Conservation (phyloP, 2,329 filamentous ascomycete genomes). For the Byssochlamys sp. region DNA sequence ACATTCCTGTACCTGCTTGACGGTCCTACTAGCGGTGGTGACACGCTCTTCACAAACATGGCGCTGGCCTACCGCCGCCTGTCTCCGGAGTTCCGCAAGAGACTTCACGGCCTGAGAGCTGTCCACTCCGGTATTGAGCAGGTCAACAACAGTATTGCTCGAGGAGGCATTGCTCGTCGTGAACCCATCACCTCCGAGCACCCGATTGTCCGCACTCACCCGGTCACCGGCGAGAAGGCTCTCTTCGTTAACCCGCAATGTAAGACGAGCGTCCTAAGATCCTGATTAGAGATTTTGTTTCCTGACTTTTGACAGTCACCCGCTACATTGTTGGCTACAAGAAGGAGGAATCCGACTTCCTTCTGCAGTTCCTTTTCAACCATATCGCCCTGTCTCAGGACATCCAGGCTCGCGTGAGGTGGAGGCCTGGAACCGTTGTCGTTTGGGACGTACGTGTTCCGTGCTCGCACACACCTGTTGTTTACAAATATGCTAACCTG, state of each 20-base stretch:
- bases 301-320: slow-evolving; percentile 48
- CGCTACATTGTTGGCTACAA: slow-evolving; percentile 72
- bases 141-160: slow-evolving; percentile 56
- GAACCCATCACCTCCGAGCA: slow-evolving; percentile 67
- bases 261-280: slow-evolving; percentile 32
- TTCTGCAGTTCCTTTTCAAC: slow-evolving; percentile 68
- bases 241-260: slow-evolving; percentile 76
- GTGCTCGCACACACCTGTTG: not conserved
- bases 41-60: slow-evolving; percentile 73
- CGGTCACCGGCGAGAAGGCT: slow-evolving; percentile 72
- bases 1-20: slow-evolving; percentile 87
- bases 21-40: slow-evolving; percentile 66
- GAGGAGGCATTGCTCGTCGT: slow-evolving; percentile 62
- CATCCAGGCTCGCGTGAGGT: slow-evolving; percentile 65
- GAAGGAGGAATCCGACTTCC: slow-evolving; percentile 71
- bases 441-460: slow-evolving; percentile 58
- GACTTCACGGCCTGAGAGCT: slow-evolving; percentile 69
- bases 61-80: slow-evolving; percentile 73
- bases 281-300: not conserved
- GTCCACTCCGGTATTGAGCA: slow-evolving; percentile 78
- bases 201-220: slow-evolving; percentile 71
- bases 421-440: slow-evolving; percentile 70
- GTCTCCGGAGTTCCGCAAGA: slow-evolving; percentile 66
- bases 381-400: slow-evolving; percentile 64
- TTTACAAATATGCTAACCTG: slow-evolving; percentile 6